Evolutionary conservation across 1,139 yeast genomes (phyloP).

Genomic region (Diutina pseudorugosa): DNA sequence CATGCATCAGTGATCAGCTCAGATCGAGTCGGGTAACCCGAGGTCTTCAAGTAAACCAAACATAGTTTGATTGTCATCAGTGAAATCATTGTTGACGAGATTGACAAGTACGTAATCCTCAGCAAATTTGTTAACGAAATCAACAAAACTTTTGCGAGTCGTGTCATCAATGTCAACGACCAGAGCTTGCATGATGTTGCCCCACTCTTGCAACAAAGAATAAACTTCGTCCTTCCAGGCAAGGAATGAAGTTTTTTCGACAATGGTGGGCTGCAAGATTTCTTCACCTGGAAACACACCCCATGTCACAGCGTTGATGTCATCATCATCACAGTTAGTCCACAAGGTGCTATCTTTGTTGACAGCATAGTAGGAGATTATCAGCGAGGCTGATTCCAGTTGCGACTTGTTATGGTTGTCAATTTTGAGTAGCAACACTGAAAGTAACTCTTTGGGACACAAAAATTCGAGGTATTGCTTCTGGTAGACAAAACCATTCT

Average conservation of each 20-base stretch:
- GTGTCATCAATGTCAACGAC: conserved; percentile 14
- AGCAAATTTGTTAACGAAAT: conserved; percentile 38
- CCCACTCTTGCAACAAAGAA: conserved; percentile 77
- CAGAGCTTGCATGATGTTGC: conserved; percentile 34
- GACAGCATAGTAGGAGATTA: conserved; percentile 73
- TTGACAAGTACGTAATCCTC: conserved; percentile 66
- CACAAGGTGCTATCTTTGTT: conserved; percentile 46
- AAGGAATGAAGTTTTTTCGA: conserved; percentile 75
- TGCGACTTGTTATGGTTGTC: conserved; percentile 26
- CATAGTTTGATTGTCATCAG: conserved; percentile 35
- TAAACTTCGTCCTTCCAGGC: conserved; percentile 98
- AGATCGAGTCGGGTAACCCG: background rate
- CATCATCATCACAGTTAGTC: conserved; percentile 60
- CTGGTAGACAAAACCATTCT: conserved; percentile 83
- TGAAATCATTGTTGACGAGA: conserved; percentile 82
- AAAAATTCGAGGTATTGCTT: conserved; percentile 84
- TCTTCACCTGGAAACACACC: conserved; percentile 92
- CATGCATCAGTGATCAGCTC: background rate
- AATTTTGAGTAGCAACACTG: conserved; percentile 19
- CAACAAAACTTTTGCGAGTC: conserved; percentile 12
- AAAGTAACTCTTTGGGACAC: conserved; percentile 46
- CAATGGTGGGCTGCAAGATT: conserved; percentile 84
- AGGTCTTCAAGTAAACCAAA: conserved; percentile 18
- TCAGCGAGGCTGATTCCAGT: conserved; percentile 13
- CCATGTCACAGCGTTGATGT: conserved; percentile 96